Evolutionary conservation across 2,329 filamentous ascomycete genomes (phyloP), one percentile per base, ranked within the genome.

Genomic region (Arthrinium phaeospermum): DNA sequence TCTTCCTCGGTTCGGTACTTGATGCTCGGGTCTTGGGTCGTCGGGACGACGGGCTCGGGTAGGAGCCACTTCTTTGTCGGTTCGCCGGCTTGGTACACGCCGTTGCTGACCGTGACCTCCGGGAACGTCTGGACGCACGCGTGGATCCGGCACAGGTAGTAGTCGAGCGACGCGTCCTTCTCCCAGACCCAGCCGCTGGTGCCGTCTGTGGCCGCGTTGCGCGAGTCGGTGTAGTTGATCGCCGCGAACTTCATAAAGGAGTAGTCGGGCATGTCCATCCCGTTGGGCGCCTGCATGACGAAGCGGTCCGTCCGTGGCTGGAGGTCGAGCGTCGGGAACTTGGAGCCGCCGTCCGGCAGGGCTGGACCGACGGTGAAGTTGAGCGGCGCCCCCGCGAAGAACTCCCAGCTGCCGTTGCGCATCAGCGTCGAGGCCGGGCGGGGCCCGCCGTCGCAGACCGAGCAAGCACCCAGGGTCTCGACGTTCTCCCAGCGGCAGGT

Each of bases 101-200:
- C 67, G 13, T 68, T 68, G 3, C 67, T n/a, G 41, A 68, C 67
- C 4, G 67, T 68, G n/a, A 68, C 67, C 13, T 47, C 16, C 16
- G 12, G 4, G n/a, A 68, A 68, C 14, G 41, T 30, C 12, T 68
- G 67, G 1, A 47, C 34, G 45, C 67, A 68, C 41, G 67, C 41
- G 45, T 68, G 41, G 3, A 68, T 68, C 24, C 41, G 67, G 45
- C 67, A 68, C 67, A 68, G 0, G 67, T 46, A 68, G 41, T 68
- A 68, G 41, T 68, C 67, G 2, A 68, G 41, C 7, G 22, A 22
- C 34, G 24, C 67, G 41, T 46, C 27, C 41, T 27, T 7, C 37
- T 34, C 24, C 67, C 67, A 68, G 3, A 19, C 14, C 67, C 41
- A 46, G 27, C 51, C 4, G 14, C 8, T 34, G 51, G 13, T 8